Conservation (phyloP, 768 basidiomycete genomes). For the Tricholoma furcatifolium region DNA sequence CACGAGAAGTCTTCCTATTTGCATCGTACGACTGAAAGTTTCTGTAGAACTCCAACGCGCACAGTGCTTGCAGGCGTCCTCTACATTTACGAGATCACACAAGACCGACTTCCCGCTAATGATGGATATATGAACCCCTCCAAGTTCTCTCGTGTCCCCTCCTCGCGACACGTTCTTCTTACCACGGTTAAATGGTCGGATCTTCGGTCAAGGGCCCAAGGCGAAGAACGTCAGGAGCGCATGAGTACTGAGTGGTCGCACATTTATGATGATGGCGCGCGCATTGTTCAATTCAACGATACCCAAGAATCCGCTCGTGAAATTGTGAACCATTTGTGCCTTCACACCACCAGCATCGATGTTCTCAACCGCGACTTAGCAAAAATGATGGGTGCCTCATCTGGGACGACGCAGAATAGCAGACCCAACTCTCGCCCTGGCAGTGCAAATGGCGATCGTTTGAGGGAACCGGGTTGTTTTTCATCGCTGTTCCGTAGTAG, state of each 20-base stretch:
- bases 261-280: slow-evolving; percentile 10
- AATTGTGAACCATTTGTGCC: background rate
- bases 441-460: background rate
- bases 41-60: background rate
- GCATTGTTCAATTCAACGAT: slow-evolving; percentile 11
- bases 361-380: background rate
- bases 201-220: background rate
- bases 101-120: slow-evolving; percentile 12
- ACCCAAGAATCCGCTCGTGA: background rate
- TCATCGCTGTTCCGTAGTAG: background rate
- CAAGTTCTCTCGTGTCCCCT: slow-evolving; percentile 13
- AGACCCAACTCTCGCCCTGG: background rate
- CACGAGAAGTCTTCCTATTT: too few species aligned
- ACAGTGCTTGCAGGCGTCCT: slow-evolving; percentile 16
- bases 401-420: background rate
- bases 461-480: background rate
- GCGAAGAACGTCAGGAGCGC: slow-evolving; percentile 7
- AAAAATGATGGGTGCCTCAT: background rate
- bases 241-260: slow-evolving; percentile 6
- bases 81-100: slow-evolving; percentile 18
- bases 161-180: slow-evolving; percentile 11
- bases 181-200: slow-evolving; percentile 20
- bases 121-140: slow-evolving; percentile 14
- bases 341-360: background rate
- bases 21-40: background rate